Evolutionary conservation across 108 stramenopile species (phyloP).

Genomic region (Licmophora abbreviata): DNA sequence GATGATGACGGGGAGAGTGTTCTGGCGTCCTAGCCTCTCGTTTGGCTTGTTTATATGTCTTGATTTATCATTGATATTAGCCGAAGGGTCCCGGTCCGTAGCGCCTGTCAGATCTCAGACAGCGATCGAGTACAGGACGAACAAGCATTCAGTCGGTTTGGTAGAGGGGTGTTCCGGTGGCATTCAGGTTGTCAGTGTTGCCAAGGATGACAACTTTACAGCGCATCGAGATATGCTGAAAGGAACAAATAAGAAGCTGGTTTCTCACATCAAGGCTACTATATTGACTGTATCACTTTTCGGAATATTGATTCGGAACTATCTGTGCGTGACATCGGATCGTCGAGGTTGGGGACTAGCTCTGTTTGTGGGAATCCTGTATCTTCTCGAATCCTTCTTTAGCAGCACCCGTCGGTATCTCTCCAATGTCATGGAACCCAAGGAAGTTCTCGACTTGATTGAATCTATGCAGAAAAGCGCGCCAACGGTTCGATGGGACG

Average conservation of each 20-base stretch:
- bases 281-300: not conserved
- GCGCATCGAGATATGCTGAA: too few relatives aligned
- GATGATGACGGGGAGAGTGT: too few relatives aligned
- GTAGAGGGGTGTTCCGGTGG: too few relatives aligned
- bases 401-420: conserved; percentile 6
- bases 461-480: not conserved
- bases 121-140: too few relatives aligned
- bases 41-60: too few relatives aligned
- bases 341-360: not conserved
- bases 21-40: too few relatives aligned
- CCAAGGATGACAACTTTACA: too few relatives aligned
- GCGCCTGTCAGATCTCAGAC: too few relatives aligned
- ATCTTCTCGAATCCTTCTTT: not conserved
- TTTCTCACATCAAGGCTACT: not conserved
- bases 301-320: not conserved
- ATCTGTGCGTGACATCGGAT: not conserved
- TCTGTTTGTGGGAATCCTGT: not conserved
- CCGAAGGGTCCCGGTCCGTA: too few relatives aligned
- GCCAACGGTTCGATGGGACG: not conserved
- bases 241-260: not conserved
- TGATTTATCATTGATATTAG: too few relatives aligned
- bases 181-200: too few relatives aligned
- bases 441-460: not conserved
- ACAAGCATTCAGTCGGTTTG: too few relatives aligned
- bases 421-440: not conserved